Percentiles rank a stretch among this genome's conserved stretches.
Evolutionary conservation across 2,329 filamentous ascomycete species (phyloP).

Genomic region (Ascocoryne sarcoides): DNA sequence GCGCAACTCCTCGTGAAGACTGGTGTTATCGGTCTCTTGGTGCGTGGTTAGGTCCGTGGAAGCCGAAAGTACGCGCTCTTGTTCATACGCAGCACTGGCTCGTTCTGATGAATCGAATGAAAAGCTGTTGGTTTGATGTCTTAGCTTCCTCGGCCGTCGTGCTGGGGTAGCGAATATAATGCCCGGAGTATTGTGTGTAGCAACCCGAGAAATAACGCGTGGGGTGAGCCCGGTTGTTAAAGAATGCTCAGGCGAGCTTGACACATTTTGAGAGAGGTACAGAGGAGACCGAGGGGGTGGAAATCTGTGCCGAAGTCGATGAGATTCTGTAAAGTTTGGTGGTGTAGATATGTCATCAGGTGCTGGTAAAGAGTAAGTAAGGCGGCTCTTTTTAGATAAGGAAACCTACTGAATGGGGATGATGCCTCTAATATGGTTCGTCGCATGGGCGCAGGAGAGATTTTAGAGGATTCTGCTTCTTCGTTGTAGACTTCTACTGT

Average conservation of each 20-base stretch:
- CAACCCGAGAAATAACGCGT: slow-evolving; percentile 18
- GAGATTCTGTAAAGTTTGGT: slow-evolving; percentile 8
- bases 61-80: slow-evolving; percentile 18
- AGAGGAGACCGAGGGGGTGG: slow-evolving; percentile 27
- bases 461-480: no score
- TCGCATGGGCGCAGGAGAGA: no score
- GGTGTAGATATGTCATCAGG: slow-evolving; percentile 25
- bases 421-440: no score
- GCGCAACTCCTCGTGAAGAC: slow-evolving; percentile 22
- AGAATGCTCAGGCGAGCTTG: slow-evolving; percentile 25
- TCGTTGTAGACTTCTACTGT: no score
- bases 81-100: slow-evolving; percentile 26
- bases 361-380: slow-evolving; percentile 12
- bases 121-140: slow-evolving; percentile 30
- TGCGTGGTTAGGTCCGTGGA: slow-evolving; percentile 15
- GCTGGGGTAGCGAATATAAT: slow-evolving; percentile 27
- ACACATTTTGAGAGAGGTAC: slow-evolving; percentile 25
- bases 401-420: slow-evolving; percentile 14
- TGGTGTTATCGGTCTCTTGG: slow-evolving; percentile 11
- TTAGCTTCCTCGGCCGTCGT: slow-evolving; percentile 22
- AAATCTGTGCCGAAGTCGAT: slow-evolving; percentile 9
- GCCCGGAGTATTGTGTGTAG: slow-evolving; percentile 22
- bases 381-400: background rate
- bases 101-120: slow-evolving; percentile 28
- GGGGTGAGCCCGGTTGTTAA: slow-evolving; percentile 19